A percentile compares a stretch with the other conserved stretches of the same genome.
These are phyloP conservation scores for Suhomyces kilbournensis DNA, from an alignment of 805 yeast genomes.

Conservation along the genomic window DNA sequence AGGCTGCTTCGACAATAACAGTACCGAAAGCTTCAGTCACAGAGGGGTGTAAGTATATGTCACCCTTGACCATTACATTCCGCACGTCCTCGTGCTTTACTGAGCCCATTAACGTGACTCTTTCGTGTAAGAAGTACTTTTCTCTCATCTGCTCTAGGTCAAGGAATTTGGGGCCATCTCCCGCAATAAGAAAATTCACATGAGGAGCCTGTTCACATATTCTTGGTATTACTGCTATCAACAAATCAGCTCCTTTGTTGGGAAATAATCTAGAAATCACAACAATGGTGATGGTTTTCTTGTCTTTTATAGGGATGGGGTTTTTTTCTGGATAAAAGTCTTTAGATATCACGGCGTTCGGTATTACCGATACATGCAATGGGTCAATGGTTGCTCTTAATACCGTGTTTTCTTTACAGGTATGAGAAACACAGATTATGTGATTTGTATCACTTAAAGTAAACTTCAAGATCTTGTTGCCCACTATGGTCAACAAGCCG, in stretches of 20 bases:
- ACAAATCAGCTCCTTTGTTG: slow-evolving; percentile 92
- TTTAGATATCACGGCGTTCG: slow-evolving; percentile 87
- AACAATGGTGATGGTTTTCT: slow-evolving; percentile 67
- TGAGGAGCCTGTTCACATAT: slow-evolving; percentile 62
- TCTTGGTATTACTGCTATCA: slow-evolving; percentile 80
- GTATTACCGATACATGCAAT: slow-evolving; percentile 77
- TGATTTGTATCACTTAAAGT: slow-evolving; percentile 84
- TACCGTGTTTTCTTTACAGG: slow-evolving; percentile 94
- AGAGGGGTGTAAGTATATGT: slow-evolving; percentile 89
- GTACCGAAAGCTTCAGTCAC: slow-evolving; percentile 98
- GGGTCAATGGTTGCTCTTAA: slow-evolving; percentile 84
- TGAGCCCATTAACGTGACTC: slow-evolving; percentile 82
- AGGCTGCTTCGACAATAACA: slow-evolving; percentile 94
- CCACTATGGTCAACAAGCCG: slow-evolving; percentile 75
- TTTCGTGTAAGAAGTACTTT: slow-evolving; percentile 74
- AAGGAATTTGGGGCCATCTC: slow-evolving; percentile 93
- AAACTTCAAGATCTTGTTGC: slow-evolving; percentile 82
- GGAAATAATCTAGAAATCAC: slow-evolving; percentile 89
- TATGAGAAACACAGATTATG: slow-evolving; percentile 93
- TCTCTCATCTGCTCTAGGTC: slow-evolving; percentile 97
- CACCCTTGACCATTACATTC: slow-evolving; percentile 89
- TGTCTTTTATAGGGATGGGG: slow-evolving; percentile 8
- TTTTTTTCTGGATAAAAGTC: slow-evolving; percentile 60
- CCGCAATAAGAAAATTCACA: slow-evolving; percentile 84
- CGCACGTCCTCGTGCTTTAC: slow-evolving; percentile 91